phyloP scores from a whole-genome alignment of 2,329 filamentous ascomycete species.

The Daldinia eschscholtzii region DNA sequence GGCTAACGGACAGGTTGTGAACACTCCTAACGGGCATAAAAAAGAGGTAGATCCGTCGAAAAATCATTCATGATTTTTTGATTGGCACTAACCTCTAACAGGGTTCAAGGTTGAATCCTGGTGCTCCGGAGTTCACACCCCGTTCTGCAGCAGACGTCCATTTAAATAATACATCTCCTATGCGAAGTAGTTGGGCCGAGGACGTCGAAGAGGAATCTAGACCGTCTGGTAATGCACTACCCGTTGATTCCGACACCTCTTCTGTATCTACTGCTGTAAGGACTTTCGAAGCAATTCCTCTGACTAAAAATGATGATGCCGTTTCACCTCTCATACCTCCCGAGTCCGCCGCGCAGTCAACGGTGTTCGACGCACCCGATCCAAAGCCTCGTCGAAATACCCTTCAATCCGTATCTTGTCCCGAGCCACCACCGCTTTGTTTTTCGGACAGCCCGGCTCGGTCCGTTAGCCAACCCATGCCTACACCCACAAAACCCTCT shows the following conservation, averaged over 20 bases:
- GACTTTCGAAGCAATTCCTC: conserved; percentile 24
- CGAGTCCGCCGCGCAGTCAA: conserved; percentile 22
- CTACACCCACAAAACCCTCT: conserved; percentile 28
- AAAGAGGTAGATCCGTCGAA: conserved; percentile 65
- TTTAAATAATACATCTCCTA: conserved; percentile 33
- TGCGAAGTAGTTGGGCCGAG: conserved; percentile 50
- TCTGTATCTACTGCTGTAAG: conserved; percentile 40
- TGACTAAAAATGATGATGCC: conserved; percentile 38
- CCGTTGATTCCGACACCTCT: conserved; percentile 36
- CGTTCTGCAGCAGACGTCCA: conserved; percentile 50
- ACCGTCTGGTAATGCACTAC: conserved; percentile 23
- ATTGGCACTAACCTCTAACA: conserved; percentile 61
- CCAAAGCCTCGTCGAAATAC: conserved; percentile 48
- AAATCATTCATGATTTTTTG: conserved; percentile 57
- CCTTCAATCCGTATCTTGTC: conserved; percentile 48
- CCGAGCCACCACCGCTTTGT: conserved; percentile 40
- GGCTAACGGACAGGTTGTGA: conserved; percentile 45
- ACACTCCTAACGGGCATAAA: conserved; percentile 55
- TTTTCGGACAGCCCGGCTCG: conserved; percentile 47
- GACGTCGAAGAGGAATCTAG: conserved; percentile 46
- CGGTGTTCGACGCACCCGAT: conserved; percentile 32
- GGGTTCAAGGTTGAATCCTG: conserved; percentile 67
- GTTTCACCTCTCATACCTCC: conserved; percentile 36
- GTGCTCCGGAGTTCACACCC: conserved; percentile 68
- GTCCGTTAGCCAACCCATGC: conserved; percentile 48